These are phyloP conservation scores for Candida pseudoviswanathii DNA, from an alignment of 1,139 yeast species.

Conservation along the genomic window DNA sequence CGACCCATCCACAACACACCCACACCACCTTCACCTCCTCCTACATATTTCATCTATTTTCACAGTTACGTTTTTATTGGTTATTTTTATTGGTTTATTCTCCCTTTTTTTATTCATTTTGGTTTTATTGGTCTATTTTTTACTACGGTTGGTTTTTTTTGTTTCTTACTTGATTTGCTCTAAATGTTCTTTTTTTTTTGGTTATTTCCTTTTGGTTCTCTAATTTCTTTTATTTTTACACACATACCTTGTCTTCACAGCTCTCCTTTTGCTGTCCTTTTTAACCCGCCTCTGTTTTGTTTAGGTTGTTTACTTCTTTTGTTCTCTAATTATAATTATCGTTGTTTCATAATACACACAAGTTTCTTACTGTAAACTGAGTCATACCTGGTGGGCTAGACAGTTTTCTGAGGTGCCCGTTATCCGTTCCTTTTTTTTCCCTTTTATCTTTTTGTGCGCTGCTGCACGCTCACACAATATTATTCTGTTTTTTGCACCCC, in stretches of 20 bases:
- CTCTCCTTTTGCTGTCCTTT: background rate
- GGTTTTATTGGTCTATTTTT: background rate
- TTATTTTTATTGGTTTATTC: background rate
- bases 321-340: background rate
- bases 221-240: background rate
- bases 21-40: background rate
- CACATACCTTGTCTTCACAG: too few relatives aligned
- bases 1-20: background rate
- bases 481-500: background rate
- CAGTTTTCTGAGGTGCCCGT: too few relatives aligned
- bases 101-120: background rate
- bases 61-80: conserved; percentile 1
- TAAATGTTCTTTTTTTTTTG: background rate
- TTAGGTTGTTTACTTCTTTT: background rate
- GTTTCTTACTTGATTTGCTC: background rate
- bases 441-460: background rate
- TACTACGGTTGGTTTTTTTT: background rate
- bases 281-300: background rate
- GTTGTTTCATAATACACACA: background rate
- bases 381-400: too few relatives aligned
- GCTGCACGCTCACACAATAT: background rate
- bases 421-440: background rate
- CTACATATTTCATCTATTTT: background rate
- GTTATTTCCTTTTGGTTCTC: background rate
- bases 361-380: background rate